Evolutionary conservation across 257 asterid species (phyloP), one percentile per base, ranked within the genome.

Genomic region (Handroanthus guayacan): DNA sequence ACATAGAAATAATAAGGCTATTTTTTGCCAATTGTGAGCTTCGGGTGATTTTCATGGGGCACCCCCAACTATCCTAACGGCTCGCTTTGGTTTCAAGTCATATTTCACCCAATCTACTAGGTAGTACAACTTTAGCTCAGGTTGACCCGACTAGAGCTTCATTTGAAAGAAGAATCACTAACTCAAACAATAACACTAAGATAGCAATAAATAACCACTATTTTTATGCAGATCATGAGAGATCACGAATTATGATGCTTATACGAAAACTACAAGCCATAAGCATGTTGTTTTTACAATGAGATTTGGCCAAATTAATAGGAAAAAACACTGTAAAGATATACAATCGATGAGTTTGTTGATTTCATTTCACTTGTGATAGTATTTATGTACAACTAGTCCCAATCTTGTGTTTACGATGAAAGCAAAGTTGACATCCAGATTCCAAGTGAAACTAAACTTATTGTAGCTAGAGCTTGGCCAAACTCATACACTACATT

Each of bases 361-460:
- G 78, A 34, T 48, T 62, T 62, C 6, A 18, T 57, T 67, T 77
- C 67, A 60, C 48, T 67, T 68, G 52, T 57, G 43, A 44, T 69
- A 67, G n/a, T 18, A 60, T 62, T 66, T 79, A 79, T 79, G 36
- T 80, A 80, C 81, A 71, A 9, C 48, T 36, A 57, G 25, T 38
- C 1, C 1, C 17, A 5, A 38, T 56, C 61, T 64, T 51, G 45
- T 50, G 75, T 74, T 81, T 78, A 80, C 51, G 79, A 81, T 71
- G 85, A 82, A 14, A 92, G 80, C 86, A 86, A 76, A 67, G 92
- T 84, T n/a, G 94, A 72, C 69, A 92, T 72, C 98, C 97, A 94
- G 75, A 94, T 87, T 78, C 97, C 97, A 64, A 90, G 72, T 54
- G 96, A 87, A 41, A 94, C 96, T 48, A 88, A 65, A 44, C 91